phyloP scores from a whole-genome alignment of 2,329 filamentous ascomycete genomes.

The Aspergillus vadensis region DNA sequence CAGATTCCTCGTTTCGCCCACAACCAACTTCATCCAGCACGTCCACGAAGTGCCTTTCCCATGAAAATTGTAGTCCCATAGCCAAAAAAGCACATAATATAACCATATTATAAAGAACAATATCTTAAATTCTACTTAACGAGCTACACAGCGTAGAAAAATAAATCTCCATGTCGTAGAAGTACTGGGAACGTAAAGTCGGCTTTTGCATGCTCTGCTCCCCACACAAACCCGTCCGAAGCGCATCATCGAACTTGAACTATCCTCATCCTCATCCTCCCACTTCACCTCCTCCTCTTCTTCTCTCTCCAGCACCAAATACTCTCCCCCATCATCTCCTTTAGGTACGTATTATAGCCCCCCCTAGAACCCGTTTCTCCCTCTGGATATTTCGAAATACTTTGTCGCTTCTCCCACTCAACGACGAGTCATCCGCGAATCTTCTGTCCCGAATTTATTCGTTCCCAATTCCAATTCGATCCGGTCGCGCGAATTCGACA shows the following conservation, averaged over 20 bases:
- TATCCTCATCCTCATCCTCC: slow-evolving; percentile 15
- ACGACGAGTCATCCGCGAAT: too few relatives aligned
- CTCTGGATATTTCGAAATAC: neutral
- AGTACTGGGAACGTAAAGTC: slow-evolving; percentile 3
- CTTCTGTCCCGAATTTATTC: neutral
- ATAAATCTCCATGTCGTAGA: neutral
- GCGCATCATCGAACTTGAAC: slow-evolving; percentile 20
- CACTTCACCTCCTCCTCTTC: slow-evolving; percentile 9
- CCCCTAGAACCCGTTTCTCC: neutral
- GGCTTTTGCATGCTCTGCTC: slow-evolving; percentile 13
- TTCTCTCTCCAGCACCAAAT: slow-evolving; percentile 1
- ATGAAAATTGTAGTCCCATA: neutral
- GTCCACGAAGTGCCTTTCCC: neutral
- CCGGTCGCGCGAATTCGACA: slow-evolving; percentile 9
- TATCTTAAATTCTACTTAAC: neutral
- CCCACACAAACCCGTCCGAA: slow-evolving; percentile 22
- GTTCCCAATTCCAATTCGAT: neutral
- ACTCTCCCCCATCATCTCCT: slow-evolving; percentile 2
- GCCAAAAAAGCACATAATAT: too few relatives aligned
- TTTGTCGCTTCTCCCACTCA: too few relatives aligned
- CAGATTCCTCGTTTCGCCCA: slow-evolving; percentile 17
- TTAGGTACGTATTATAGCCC: neutral
- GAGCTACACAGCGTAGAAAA: neutral
- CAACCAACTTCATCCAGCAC: slow-evolving; percentile 11
- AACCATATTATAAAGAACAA: too few relatives aligned